Percentiles rank a stretch among this genome's conserved stretches.
phyloP scores from a whole-genome alignment of 176 grass and related monocot species.

The Oryza officinalis region DNA sequence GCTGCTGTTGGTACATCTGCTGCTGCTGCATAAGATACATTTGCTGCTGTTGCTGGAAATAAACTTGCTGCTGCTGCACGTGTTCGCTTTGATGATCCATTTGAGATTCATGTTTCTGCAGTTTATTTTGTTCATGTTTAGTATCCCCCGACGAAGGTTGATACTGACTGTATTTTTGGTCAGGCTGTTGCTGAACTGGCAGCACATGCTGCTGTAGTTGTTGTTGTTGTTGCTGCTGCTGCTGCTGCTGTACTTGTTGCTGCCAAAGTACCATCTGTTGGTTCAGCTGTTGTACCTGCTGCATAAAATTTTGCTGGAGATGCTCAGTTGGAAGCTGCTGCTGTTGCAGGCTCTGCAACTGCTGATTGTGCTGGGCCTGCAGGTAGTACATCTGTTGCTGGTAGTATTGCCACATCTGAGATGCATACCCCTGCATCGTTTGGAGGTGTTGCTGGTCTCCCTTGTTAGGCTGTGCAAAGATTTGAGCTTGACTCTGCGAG shows the following conservation, averaged over 20 bases:
- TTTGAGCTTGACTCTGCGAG: slow-evolving; percentile 48
- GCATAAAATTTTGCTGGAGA: slow-evolving; percentile 54
- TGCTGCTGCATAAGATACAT: slow-evolving; percentile 73
- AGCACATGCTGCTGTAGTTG: slow-evolving; percentile 29
- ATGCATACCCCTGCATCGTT: slow-evolving; percentile 59
- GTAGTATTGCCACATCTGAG: slow-evolving; percentile 88
- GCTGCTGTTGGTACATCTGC: slow-evolving; percentile 51
- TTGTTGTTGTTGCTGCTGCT: slow-evolving; percentile 10
- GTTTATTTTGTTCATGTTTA: slow-evolving; percentile 41
- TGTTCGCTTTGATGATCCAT: slow-evolving; percentile 45
- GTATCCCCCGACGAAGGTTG: slow-evolving; percentile 36
- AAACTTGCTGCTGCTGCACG: slow-evolving; percentile 74
- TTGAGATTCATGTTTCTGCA: slow-evolving; percentile 47
- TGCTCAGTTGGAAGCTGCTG: slow-evolving; percentile 67
- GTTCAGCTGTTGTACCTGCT: slow-evolving; percentile 55
- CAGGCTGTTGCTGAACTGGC: slow-evolving; percentile 54
- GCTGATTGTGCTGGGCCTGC: slow-evolving; percentile 75
- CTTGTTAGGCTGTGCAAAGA: slow-evolving; percentile 37
- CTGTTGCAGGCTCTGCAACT: slow-evolving; percentile 68
- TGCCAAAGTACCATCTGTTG: slow-evolving; percentile 73
- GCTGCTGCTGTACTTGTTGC: slow-evolving; percentile 62
- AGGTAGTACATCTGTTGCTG: slow-evolving; percentile 83
- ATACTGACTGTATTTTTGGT: slow-evolving; percentile 23
- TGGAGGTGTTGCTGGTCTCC: slow-evolving; percentile 56
- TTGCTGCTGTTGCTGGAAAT: slow-evolving; percentile 69